These are phyloP conservation scores for Endocalyx cinctus DNA, from an alignment of 2,329 filamentous ascomycete genomes.

Conservation along the genomic window DNA sequence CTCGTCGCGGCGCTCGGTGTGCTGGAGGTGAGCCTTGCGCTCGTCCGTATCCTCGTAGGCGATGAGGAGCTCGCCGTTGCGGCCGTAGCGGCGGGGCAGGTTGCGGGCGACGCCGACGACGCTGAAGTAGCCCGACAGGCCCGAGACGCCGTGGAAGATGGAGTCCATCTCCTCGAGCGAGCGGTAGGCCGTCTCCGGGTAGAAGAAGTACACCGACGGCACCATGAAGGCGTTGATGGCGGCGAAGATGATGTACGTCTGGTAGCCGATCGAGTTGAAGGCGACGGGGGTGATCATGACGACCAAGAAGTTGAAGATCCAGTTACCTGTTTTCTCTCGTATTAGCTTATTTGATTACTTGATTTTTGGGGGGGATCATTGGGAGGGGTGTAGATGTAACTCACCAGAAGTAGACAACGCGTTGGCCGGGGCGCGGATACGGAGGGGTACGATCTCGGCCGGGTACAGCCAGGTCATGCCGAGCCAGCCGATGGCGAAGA, in stretches of 20 bases:
- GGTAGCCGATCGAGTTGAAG: constrained; percentile 52
- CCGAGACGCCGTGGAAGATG: constrained; percentile 56
- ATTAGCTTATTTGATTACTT: too few relatives aligned
- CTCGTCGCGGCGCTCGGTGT: constrained; percentile 11
- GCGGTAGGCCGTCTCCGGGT: constrained; percentile 60
- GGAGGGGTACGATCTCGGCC: constrained; percentile 50
- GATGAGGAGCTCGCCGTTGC: constrained; percentile 54
- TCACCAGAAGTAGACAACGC: constrained; percentile 43
- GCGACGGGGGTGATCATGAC: constrained; percentile 60
- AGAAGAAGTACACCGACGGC: constrained; percentile 56
- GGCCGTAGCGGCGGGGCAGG: constrained; percentile 53
- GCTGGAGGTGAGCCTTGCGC: constrained; percentile 22
- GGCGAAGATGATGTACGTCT: constrained; percentile 63
- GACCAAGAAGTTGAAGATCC: constrained; percentile 61
- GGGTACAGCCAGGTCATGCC: constrained; percentile 57
- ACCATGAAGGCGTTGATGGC: constrained; percentile 60
- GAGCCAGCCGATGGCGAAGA: constrained; percentile 49
- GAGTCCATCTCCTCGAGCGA: constrained; percentile 63
- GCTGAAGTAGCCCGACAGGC: constrained; percentile 33
- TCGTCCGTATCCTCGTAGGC: constrained; percentile 38
- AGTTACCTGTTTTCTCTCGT: too few relatives aligned
- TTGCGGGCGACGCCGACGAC: constrained; percentile 38
- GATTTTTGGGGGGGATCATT: too few relatives aligned
- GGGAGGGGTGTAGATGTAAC: too few relatives aligned
- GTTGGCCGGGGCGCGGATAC: constrained; percentile 52